phyloP scores from a whole-genome alignment of 2,329 filamentous ascomycete species.

The Calonectria honghensis region DNA sequence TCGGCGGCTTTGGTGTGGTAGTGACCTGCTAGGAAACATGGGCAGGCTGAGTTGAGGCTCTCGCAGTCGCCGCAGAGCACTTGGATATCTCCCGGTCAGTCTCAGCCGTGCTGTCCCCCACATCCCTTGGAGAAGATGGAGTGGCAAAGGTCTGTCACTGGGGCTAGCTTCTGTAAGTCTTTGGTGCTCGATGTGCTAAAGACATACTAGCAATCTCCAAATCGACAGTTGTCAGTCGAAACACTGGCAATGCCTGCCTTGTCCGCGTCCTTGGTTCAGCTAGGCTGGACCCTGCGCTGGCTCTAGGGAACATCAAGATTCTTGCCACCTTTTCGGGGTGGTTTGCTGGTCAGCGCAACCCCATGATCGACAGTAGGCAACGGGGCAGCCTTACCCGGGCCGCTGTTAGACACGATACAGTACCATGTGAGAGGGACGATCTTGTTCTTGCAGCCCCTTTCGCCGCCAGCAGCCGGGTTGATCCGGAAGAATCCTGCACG shows the following conservation, averaged over 20 bases:
- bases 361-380: not conserved
- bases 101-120: constrained; percentile 3
- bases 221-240: constrained; percentile 35
- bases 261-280: not conserved
- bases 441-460: constrained; percentile 23
- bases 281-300: not conserved
- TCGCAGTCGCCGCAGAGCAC: constrained; percentile 41
- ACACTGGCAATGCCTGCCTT: constrained; percentile 28
- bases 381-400: constrained; percentile 9
- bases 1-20: constrained; percentile 41
- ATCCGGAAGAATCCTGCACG: constrained; percentile 40
- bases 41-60: constrained; percentile 41
- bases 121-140: constrained; percentile 32
- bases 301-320: not conserved
- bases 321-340: constrained; percentile 5
- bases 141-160: constrained; percentile 35
- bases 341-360: constrained; percentile 4
- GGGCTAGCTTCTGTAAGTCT: constrained; percentile 5
- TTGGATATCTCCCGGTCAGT: constrained; percentile 38
- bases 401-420: constrained; percentile 46
- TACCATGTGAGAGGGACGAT: constrained; percentile 42
- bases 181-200: constrained; percentile 34
- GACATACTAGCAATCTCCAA: constrained; percentile 43
- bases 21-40: constrained; percentile 41
- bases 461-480: constrained; percentile 36